Percentiles rank a stretch among this genome's conserved stretches.
Evolutionary conservation across 768 basidiomycete genomes (phyloP).

Genomic region (Rhizopogon vesiculosus): DNA sequence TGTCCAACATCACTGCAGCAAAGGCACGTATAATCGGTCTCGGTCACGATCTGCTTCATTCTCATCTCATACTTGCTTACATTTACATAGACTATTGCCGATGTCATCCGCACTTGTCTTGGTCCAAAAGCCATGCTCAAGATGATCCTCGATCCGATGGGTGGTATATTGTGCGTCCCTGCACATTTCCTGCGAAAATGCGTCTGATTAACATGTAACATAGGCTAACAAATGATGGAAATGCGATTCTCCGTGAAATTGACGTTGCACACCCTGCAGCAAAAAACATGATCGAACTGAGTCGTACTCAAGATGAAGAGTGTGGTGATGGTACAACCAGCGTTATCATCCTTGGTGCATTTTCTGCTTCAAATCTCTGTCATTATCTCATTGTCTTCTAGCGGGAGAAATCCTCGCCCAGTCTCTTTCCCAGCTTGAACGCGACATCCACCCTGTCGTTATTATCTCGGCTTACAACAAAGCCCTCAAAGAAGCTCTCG

Average conservation of each 20-base stretch:
- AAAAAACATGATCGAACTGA: constrained; percentile 99
- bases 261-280: constrained; percentile 99
- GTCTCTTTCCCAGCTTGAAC: constrained; percentile 87
- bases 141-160: constrained; percentile 99
- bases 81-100: constrained; percentile 78
- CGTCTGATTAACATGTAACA: neutral
- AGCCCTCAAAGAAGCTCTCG: constrained; percentile 87
- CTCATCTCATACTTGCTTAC: neutral
- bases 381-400: constrained; percentile 14
- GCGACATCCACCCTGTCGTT: constrained; percentile 97
- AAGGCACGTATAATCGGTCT: constrained; percentile 52
- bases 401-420: constrained; percentile 98
- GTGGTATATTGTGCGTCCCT: constrained; percentile 81
- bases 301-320: constrained; percentile 97
- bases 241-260: constrained; percentile 96
- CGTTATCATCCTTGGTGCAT: constrained; percentile 91
- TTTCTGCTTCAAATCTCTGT: neutral
- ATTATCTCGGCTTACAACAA: constrained; percentile 99
- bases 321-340: constrained; percentile 98
- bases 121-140: constrained; percentile 99
- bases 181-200: neutral
- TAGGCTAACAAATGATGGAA: constrained; percentile 97
- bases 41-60: neutral
- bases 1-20: constrained; percentile 94
- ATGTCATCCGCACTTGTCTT: constrained; percentile 95